Evolutionary conservation across 2,329 filamentous ascomycete genomes (phyloP), one percentile per base, ranked within the genome.

Genomic region (Gaeumannomyces tritici): DNA sequence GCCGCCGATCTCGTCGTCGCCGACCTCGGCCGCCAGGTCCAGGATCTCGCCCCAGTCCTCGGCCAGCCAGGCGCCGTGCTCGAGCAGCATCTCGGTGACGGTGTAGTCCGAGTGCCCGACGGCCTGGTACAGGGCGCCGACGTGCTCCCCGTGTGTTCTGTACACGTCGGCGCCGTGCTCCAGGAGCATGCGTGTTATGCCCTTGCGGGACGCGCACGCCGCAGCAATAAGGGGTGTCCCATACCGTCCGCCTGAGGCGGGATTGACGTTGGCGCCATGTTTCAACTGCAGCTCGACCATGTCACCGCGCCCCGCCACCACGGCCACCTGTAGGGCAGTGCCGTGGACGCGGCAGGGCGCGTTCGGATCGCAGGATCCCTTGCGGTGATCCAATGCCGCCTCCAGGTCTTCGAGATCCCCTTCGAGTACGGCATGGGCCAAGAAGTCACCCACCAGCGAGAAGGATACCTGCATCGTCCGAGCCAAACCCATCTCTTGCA

Each of bases 61-160:
- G 29, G 33, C 58, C 8, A 62, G 24, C 56, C 61, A 62, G 24
- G 61, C 61, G 12, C 56, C 57, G 7, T 62, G 42, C 35, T 62
- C 61, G 0, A 62, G 61, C 5, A 59, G 29, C 61, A 59, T 62
- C 26, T 62, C 61, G 3, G 61, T 51, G 18, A 62, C 24, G 8
- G 61, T 56, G 15, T 62, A 62, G 8, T 62, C 61, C 6, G 21
- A n/a, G 12, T 62, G 61, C 3, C 33, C 61, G 6, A 62, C 57
- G 1, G 55, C 61, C 29, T 62, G 61, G 31, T 62, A 62, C 9
- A 62, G 42, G 0, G 61, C 61, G 9, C 58, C 58, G 21, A 62
- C 61, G 24, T 62, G 61, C 13, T 59, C 56, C 13, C 28, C 24
- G 29, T 62, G 55, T 1, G 55, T 42, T 7, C 42, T 31, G 27